Conservation (phyloP, 179 eudicot genomes). For the Sideroxylon spinosum region DNA sequence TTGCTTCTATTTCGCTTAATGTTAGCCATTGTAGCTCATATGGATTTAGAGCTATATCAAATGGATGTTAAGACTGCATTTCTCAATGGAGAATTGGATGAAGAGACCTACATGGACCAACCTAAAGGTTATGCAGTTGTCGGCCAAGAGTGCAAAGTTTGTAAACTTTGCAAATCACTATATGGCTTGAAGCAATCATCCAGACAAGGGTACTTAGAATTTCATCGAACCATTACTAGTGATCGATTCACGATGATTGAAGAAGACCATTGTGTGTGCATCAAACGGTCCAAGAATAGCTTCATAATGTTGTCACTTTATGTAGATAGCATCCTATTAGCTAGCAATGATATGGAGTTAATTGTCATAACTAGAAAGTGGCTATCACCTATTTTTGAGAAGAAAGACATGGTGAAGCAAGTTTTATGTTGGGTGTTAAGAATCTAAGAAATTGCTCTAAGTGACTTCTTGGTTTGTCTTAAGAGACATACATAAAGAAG, state of each 20-base stretch:
- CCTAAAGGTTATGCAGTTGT: neutral
- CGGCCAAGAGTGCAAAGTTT: neutral
- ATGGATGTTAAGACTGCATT: neutral
- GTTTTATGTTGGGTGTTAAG: neutral
- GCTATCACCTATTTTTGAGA: conserved; percentile 10
- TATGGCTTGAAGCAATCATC: neutral
- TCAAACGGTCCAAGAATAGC: neutral
- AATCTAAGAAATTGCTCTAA: neutral
- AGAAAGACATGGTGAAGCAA: conserved; percentile 10
- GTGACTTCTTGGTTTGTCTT: neutral
- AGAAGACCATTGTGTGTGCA: neutral
- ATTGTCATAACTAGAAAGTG: neutral
- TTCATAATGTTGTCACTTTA: too few species aligned
- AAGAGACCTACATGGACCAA: neutral
- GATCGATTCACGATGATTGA: neutral
- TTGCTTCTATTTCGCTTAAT: neutral
- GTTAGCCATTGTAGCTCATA: neutral
- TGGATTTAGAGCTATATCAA: neutral
- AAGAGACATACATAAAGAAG: neutral
- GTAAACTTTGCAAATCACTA: neutral
- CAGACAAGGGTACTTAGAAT: neutral
- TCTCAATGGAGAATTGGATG: neutral
- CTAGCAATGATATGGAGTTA: neutral
- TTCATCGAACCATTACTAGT: neutral
- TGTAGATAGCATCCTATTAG: too few species aligned